phyloP scores from a whole-genome alignment of 371 early-diverging fungal species.

The Apophysomyces elegans region DNA sequence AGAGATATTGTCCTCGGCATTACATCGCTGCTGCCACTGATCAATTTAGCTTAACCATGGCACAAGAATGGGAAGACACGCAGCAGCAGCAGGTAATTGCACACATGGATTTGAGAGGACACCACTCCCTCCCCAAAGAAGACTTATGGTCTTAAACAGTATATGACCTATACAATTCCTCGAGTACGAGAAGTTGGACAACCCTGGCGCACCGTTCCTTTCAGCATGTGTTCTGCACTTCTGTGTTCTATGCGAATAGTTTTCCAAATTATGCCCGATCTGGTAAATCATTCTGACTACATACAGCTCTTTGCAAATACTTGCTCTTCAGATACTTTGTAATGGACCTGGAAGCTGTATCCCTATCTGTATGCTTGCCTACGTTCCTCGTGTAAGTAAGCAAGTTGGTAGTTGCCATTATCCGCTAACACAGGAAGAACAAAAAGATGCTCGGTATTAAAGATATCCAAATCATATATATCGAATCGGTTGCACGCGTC shows the following conservation, averaged over 20 bases:
- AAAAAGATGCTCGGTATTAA: constrained; percentile 62
- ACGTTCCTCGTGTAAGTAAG: constrained; percentile 60
- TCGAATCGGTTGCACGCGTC: constrained; percentile 94
- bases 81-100: neutral
- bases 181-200: constrained; percentile 77
- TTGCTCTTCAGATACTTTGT: constrained; percentile 64
- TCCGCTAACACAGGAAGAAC: neutral
- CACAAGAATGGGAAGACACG: constrained; percentile 48
- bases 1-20: constrained; percentile 57
- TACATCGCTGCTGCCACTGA: constrained; percentile 72
- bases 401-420: constrained; percentile 3
- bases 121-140: too few relatives aligned
- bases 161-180: constrained; percentile 56
- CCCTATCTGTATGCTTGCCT: constrained; percentile 67
- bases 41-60: constrained; percentile 59
- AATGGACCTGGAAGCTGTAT: constrained; percentile 98
- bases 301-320: constrained; percentile 1
- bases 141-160: constrained; percentile 27
- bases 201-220: constrained; percentile 64
- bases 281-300: constrained; percentile 44
- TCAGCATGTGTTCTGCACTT: constrained; percentile 52
- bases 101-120: neutral
- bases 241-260: constrained; percentile 44
- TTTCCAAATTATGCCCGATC: constrained; percentile 49
- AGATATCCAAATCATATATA: constrained; percentile 71